Percentiles rank a stretch among this genome's conserved stretches.
These are phyloP conservation scores for Tolypocladium tundrense DNA, from an alignment of 2,329 filamentous ascomycete species.

Conservation along the genomic window DNA sequence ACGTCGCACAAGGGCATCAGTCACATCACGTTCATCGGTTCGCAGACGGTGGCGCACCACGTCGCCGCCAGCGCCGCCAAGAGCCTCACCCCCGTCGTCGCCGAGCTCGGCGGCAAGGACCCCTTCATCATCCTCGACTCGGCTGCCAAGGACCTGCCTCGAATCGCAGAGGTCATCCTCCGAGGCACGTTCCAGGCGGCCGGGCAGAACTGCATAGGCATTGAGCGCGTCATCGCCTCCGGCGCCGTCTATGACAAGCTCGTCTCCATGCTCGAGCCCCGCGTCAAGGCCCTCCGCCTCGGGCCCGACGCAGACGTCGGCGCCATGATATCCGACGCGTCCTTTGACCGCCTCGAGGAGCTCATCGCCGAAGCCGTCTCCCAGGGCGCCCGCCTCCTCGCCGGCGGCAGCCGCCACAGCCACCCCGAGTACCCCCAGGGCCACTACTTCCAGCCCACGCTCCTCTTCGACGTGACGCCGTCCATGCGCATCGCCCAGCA, in stretches of 20 bases:
- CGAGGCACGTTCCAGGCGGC: slow-evolving; percentile 90
- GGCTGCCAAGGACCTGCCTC: slow-evolving; percentile 50
- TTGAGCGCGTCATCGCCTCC: slow-evolving; percentile 81
- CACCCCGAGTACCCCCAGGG: slow-evolving; percentile 69
- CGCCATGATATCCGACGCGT: slow-evolving; percentile 73
- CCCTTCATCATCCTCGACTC: slow-evolving; percentile 84
- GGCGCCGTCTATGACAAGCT: slow-evolving; percentile 67
- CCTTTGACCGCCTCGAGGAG: slow-evolving; percentile 64
- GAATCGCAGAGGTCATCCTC: slow-evolving; percentile 74
- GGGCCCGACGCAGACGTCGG: slow-evolving; percentile 77
- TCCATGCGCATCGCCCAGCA: slow-evolving; percentile 80
- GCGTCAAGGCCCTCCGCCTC: slow-evolving; percentile 63
- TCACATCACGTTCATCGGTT: slow-evolving; percentile 95
- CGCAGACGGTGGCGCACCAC: slow-evolving; percentile 72
- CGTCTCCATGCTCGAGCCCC: slow-evolving; percentile 58
- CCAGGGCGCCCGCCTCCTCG: slow-evolving; percentile 70
- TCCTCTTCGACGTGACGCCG: slow-evolving; percentile 80
- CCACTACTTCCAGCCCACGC: slow-evolving; percentile 86
- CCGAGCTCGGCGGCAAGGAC: slow-evolving; percentile 93
- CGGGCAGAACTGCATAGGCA: slow-evolving; percentile 95
- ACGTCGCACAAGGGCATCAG: slow-evolving; percentile 76
- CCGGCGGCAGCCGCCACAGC: slow-evolving; percentile 60
- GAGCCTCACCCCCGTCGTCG: slow-evolving; percentile 74
- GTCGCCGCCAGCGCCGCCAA: slow-evolving; percentile 82
- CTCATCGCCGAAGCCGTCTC: slow-evolving; percentile 69